These are phyloP conservation scores for Plectosphaerella cucumerina DNA, from an alignment of 2,329 filamentous ascomycete species.

Conservation along the genomic window DNA sequence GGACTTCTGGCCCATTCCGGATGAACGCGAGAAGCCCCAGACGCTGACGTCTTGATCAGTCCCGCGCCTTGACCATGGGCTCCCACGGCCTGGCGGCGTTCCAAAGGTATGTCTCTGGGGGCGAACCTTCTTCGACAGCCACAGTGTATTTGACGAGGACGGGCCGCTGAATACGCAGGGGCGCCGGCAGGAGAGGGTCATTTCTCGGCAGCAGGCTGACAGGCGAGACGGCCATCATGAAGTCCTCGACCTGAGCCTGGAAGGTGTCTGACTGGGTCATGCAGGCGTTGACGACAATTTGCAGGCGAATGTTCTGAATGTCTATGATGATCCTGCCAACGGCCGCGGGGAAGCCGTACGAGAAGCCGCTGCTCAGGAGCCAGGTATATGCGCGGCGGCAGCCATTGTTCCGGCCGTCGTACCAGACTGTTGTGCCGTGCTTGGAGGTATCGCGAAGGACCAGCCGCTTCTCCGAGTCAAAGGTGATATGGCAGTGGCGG, in stretches of 20 bases:
- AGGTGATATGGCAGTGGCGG: slow-evolving; percentile 32
- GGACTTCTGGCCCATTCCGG: neutral
- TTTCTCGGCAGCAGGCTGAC: neutral
- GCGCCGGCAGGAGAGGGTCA: slow-evolving; percentile 1
- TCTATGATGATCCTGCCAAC: slow-evolving; percentile 31
- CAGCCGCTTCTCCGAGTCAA: slow-evolving; percentile 31
- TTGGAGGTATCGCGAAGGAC: slow-evolving; percentile 33
- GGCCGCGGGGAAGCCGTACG: slow-evolving; percentile 26
- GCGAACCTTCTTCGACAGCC: slow-evolving; percentile 20
- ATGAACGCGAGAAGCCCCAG: neutral
- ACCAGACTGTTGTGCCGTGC: slow-evolving; percentile 35
- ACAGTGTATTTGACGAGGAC: slow-evolving; percentile 30
- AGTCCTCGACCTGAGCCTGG: slow-evolving; percentile 26
- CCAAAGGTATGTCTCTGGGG: slow-evolving; percentile 35
- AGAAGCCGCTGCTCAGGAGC: slow-evolving; percentile 26
- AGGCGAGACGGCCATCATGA: slow-evolving; percentile 13
- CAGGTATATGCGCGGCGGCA: slow-evolving; percentile 30
- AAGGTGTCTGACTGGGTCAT: slow-evolving; percentile 26
- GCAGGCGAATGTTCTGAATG: slow-evolving; percentile 34
- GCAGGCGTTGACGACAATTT: slow-evolving; percentile 32
- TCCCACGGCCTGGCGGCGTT: slow-evolving; percentile 36
- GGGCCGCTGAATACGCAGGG: slow-evolving; percentile 12
- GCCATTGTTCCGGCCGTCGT: slow-evolving; percentile 33
- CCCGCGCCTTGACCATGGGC: slow-evolving; percentile 35
- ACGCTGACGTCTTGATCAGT: slow-evolving; percentile 12